phyloP scores from a whole-genome alignment of 257 asterid genomes.

The Fraxinus excelsior region DNA sequence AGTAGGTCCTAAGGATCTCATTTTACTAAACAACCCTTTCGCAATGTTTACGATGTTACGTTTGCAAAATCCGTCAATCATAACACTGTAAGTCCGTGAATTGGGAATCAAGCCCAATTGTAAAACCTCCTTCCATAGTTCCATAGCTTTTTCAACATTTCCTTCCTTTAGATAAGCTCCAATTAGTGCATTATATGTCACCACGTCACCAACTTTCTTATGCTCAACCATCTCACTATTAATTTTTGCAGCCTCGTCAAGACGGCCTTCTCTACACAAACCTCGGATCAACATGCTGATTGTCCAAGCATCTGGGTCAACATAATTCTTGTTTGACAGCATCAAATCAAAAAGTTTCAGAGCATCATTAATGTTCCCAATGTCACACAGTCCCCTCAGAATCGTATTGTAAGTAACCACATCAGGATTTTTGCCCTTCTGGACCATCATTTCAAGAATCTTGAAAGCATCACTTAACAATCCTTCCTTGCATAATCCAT shows the following conservation, averaged over 20 bases:
- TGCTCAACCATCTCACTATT: constrained; percentile 43
- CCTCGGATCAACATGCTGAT: constrained; percentile 52
- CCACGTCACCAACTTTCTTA: constrained; percentile 36
- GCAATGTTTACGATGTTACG: constrained; percentile 53
- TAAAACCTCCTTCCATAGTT: constrained; percentile 49
- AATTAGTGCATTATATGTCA: constrained; percentile 43
- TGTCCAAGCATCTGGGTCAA: constrained; percentile 59
- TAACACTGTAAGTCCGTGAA: constrained; percentile 40
- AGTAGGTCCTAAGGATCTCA: constrained; percentile 46
- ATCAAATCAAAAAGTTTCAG: constrained; percentile 50
- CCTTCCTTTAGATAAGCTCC: constrained; percentile 59
- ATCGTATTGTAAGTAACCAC: constrained; percentile 56
- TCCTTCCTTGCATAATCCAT: constrained; percentile 64
- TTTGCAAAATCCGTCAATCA: constrained; percentile 64
- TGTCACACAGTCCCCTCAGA: constrained; percentile 52
- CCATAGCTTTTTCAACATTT: constrained; percentile 50
- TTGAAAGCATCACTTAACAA: constrained; percentile 49
- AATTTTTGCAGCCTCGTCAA: constrained; percentile 50
- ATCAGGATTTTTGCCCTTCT: constrained; percentile 53
- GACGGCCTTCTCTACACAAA: constrained; percentile 57
- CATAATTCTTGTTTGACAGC: constrained; percentile 35
- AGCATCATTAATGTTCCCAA: constrained; percentile 58
- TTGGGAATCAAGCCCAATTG: constrained; percentile 50
- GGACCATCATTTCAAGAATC: constrained; percentile 54
- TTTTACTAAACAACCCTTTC: constrained; percentile 59